Evolutionary conservation across 805 yeast species (phyloP).

Genomic region (Candida mattraensis): DNA sequence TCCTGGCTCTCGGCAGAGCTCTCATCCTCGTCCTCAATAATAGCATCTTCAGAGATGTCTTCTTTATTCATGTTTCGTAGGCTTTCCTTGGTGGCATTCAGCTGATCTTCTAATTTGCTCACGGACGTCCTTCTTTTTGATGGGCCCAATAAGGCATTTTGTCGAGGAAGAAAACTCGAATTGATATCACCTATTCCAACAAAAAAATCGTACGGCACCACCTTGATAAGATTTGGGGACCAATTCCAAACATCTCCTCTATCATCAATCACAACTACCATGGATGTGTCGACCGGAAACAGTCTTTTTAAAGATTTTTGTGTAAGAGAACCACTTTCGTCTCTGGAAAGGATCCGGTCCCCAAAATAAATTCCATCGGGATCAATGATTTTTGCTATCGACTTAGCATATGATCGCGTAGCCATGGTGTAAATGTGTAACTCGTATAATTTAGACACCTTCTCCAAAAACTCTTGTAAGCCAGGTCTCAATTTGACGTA

Average conservation of each 20-base stretch:
- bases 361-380: slow-evolving; percentile 87
- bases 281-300: slow-evolving; percentile 93
- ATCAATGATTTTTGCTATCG: slow-evolving; percentile 87
- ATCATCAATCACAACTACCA: slow-evolving; percentile 96
- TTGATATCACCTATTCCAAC: slow-evolving; percentile 98
- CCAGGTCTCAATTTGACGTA: slow-evolving; percentile 94
- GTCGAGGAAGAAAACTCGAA: slow-evolving; percentile 85
- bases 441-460: slow-evolving; percentile 68
- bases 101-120: slow-evolving; percentile 52
- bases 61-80: slow-evolving; percentile 4
- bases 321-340: slow-evolving; percentile 90
- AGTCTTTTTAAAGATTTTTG: slow-evolving; percentile 84
- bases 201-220: slow-evolving; percentile 92
- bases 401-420: slow-evolving; percentile 86
- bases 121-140: slow-evolving; percentile 58
- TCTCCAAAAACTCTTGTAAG: slow-evolving; percentile 65
- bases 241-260: slow-evolving; percentile 99
- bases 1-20: slow-evolving; percentile 3
- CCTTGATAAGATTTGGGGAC: slow-evolving; percentile 88
- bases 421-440: slow-evolving; percentile 98
- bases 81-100: slow-evolving; percentile 26
- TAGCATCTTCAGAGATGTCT: slow-evolving; percentile 15
- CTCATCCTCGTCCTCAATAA: slow-evolving; percentile 17
- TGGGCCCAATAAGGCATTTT: slow-evolving; percentile 59
- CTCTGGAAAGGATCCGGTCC: slow-evolving; percentile 87